Base-by-base conservation (phyloP, 371 early-diverging fungal genomes). In the Haplosporangium sp. region DNA sequence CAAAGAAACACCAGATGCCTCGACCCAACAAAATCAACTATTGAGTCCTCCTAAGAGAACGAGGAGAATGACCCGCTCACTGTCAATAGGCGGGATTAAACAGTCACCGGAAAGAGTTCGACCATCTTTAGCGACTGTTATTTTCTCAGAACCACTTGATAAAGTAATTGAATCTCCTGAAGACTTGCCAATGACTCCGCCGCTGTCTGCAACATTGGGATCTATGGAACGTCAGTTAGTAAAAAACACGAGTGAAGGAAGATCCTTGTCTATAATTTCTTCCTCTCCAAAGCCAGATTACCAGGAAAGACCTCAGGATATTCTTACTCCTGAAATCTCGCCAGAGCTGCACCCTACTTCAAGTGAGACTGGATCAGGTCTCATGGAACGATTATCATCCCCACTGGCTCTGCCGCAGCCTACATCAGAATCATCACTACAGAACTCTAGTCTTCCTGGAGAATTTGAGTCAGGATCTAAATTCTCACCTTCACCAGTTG, bases 181-280 rank as follows among this genome's bases (percentile, higher is more conserved):
- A 5, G 63, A 52, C n/a, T 39, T 69, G 38, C 76, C 48, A 4
- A 62, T 69, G 53, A 65, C 76, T 0, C 76, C 76, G 2, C 76
- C 76, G 13, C 76, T 62, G 2, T 75, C 70, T 3, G 69, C 74
- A 0, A 68, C 74, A 0, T 11, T 64, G 20, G 66, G 57, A 39
- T 69, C 69, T 6, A 34, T 69, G 40, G 20, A 62, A 38, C 55
- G 37, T 20, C 72, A 72, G 19, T 19, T 71, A 2, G 9, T n/a
- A 10, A 40, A 37, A 19, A 37, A 38, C 4, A 48, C 67, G 13
- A 19, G 34, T 7, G 55, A 37, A 47, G 17, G 17, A 38, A 27
- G 13, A 11, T 11, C 13, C 4, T 57, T 15, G 7, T 48, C 48
- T 10, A 45, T 62, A n/a, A 10, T 50, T 15, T 19, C 58, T 1